Conservation (phyloP, 495 filamentous ascomycete species). For the Penicillium longicatenatum region DNA sequence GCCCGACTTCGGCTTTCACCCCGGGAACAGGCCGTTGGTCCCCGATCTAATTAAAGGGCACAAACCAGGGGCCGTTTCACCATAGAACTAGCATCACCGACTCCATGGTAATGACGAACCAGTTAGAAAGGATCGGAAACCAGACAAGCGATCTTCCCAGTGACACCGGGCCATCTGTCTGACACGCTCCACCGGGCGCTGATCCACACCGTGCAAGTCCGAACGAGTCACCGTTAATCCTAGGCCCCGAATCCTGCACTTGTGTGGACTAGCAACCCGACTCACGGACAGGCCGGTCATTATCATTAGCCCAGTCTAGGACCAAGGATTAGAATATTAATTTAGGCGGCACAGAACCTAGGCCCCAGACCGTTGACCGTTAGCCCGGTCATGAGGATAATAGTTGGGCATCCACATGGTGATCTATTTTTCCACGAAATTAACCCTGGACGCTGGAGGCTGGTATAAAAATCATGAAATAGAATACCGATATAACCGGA, state of each 20-base stretch:
- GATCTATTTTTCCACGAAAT: no score
- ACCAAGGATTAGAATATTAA: no score
- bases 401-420: background rate
- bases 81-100: constrained; percentile 2
- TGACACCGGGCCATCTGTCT: constrained; percentile 3
- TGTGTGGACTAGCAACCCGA: background rate
- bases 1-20: constrained; percentile 2
- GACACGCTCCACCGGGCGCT: constrained; percentile 6
- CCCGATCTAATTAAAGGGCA: constrained; percentile 2
- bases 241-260: background rate
- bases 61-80: constrained; percentile 7
- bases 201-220: background rate
- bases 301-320: background rate
- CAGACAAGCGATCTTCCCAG: constrained; percentile 3
- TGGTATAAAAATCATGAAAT: background rate
- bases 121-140: constrained; percentile 3
- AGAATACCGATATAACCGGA: background rate
- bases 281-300: background rate
- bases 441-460: no score
- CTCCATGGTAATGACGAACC: constrained; percentile 6
- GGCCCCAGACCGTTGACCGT: no score
- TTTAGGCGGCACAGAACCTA: no score
- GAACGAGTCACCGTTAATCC: background rate
- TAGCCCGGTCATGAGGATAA: no score
- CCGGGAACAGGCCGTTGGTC: background rate